These are phyloP conservation scores for Mycogone perniciosa DNA, from an alignment of 2,329 filamentous ascomycete genomes.

Conservation along the genomic window DNA sequence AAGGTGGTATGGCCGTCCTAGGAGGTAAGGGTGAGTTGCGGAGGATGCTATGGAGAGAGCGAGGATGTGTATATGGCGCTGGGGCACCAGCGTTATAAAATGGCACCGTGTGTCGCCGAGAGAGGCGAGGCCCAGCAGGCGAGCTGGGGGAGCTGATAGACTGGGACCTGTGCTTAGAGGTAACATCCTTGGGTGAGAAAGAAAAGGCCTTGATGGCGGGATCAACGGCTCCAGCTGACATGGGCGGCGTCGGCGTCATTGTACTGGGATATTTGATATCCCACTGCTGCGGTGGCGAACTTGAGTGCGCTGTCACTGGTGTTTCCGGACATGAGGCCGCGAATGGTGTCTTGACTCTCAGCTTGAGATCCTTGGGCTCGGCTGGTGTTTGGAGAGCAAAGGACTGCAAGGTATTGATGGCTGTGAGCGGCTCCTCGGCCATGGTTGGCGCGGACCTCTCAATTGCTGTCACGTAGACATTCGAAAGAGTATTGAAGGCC, in stretches of 20 bases:
- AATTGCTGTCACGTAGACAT: constrained; percentile 57
- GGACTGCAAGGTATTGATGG: constrained; percentile 38
- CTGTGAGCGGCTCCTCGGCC: constrained; percentile 38
- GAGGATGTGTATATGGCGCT: constrained; percentile 53
- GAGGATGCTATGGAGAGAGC: constrained; percentile 56
- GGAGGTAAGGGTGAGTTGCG: constrained; percentile 59
- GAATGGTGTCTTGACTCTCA: constrained; percentile 38
- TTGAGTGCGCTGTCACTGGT: constrained; percentile 44
- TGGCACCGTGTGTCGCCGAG: constrained; percentile 8
- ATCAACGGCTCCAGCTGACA: constrained; percentile 49
- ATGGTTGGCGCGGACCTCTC: constrained; percentile 49
- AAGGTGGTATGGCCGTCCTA: constrained; percentile 43
- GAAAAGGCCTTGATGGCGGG: constrained; percentile 42
- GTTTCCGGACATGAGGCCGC: constrained; percentile 46
- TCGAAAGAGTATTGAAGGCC: constrained; percentile 60
- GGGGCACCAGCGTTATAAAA: constrained; percentile 19
- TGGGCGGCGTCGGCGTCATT: constrained; percentile 54
- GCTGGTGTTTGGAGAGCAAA: constrained; percentile 26
- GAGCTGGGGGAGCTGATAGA: constrained; percentile 1
- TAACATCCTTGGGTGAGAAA: constrained; percentile 23
- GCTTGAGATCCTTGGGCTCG: constrained; percentile 25
- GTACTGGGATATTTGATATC: constrained; percentile 46
- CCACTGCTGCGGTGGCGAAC: constrained; percentile 40
- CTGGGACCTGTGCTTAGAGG: constrained; percentile 4
- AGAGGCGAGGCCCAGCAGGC: constrained; percentile 15